Evolutionary conservation across 768 basidiomycete genomes (phyloP), one percentile per base, ranked within the genome.

Genomic region (Suillus tomentosus): DNA sequence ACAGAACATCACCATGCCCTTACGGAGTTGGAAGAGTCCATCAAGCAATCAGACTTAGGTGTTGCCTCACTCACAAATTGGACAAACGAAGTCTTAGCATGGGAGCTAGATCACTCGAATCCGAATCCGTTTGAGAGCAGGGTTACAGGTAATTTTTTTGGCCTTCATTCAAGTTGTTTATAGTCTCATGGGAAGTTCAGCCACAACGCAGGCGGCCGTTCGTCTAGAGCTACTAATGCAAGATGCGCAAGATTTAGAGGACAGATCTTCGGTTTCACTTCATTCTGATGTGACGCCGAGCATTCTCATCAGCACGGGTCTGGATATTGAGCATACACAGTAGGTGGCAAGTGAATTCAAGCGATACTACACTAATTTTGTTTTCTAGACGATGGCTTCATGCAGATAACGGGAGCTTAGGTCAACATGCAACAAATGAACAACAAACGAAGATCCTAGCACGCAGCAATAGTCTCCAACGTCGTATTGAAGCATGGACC

Each of bases 311-410:
- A 64, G 62, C 2, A 68, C 68, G 36, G 78, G 74, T 7, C 57
- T 79, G 3, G 73, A 79, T 42, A 34, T 80, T 11, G 76, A 80
- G 63, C 73, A 77, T 15, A 63, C 62, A 43, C 76, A 79, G 77
- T 79, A 63, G 42, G 78, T 72, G 22, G 31, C 57, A 22, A 47
- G 47, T 36, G 24, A 37, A 59, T 39, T 24, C 22, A 24, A 59
- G 24, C 8, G n/a, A 59, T 22, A 36, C 15, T 42, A 15, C 2
- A 34, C 37, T 39, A 24, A 59, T 22, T 39, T 5, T 39, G 37
- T 43, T 24, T 37, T 39, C 24, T 40, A 59, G 57, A 40, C 9
- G n/a, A 15, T n/a, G 39, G 37, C 57, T 59, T 24, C 27, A 3
- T 24, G 37, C 27, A 39, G 57, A 59, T 22, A 36, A 24, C 1